Conservation (phyloP, 257 asterid genomes). For the Galeopsis tetrahit region DNA sequence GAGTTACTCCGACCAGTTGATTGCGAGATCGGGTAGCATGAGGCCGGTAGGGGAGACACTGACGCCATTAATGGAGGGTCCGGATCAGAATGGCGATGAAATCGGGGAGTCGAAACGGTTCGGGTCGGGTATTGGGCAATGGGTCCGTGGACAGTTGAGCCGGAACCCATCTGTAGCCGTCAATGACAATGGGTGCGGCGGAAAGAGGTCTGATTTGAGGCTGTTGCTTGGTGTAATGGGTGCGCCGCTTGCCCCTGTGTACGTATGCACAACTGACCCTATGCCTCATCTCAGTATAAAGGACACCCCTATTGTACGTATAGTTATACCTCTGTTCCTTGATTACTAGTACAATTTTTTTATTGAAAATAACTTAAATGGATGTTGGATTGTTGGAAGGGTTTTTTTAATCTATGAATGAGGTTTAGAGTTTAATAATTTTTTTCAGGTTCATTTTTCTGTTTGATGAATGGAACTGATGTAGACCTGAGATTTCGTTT, state of each 20-base stretch:
- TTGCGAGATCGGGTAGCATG: constrained; percentile 76
- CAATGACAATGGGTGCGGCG: constrained; percentile 43
- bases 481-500: constrained; percentile 25
- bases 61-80: constrained; percentile 82
- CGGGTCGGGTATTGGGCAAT: constrained; percentile 69
- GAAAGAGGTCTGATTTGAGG: constrained; percentile 83
- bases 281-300: constrained; percentile 92
- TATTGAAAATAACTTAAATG: neutral
- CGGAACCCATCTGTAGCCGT: constrained; percentile 66
- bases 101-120: constrained; percentile 62
- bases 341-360: neutral
- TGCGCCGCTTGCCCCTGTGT: constrained; percentile 93
- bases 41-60: constrained; percentile 71
- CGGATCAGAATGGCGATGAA: constrained; percentile 70
- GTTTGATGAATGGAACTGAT: constrained; percentile 24
- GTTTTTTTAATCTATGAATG: neutral
- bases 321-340: neutral
- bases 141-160: constrained; percentile 71
- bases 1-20: constrained; percentile 40
- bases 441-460: neutral
- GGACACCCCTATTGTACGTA: constrained; percentile 84
- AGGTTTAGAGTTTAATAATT: constrained; percentile 3
- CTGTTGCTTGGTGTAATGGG: constrained; percentile 95
- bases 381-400: constrained; percentile 4
- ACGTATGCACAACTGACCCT: constrained; percentile 80